Percentiles rank a stretch among this genome's conserved stretches.
Conservation (phyloP, 2,329 filamentous ascomycete genomes). For the Lasiodiplodia hormozganensis region DNA sequence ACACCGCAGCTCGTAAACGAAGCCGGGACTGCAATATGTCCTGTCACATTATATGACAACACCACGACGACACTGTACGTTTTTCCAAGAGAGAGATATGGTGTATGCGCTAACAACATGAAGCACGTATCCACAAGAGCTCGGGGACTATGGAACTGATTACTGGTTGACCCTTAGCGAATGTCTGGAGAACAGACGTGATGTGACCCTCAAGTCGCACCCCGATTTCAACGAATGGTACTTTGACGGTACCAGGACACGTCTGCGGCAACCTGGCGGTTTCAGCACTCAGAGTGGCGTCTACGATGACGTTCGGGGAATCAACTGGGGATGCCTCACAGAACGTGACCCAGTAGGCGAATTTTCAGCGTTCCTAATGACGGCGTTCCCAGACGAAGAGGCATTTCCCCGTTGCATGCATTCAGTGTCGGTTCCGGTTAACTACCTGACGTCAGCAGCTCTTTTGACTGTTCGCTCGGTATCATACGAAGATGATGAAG, state of each 20-base stretch:
- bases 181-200: not conserved
- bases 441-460: not conserved
- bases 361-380: not conserved
- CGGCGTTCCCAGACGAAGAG: not conserved
- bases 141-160: not conserved
- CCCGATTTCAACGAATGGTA: constrained; percentile 1
- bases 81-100: no score
- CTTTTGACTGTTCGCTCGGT: not conserved
- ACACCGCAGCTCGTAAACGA: not conserved
- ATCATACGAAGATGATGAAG: not conserved
- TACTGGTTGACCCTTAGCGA: constrained; percentile 3
- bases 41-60: constrained; percentile 2
- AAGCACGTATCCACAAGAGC: not conserved
- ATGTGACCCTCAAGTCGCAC: constrained; percentile 6
- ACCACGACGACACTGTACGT: constrained; percentile 1
- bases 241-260: not conserved
- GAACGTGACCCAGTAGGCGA: not conserved
- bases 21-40: not conserved
- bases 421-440: not conserved
- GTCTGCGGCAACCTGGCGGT: not conserved
- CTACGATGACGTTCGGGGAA: constrained; percentile 2
- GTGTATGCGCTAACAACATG: not conserved
- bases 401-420: constrained; percentile 1
- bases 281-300: constrained; percentile 2
- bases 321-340: constrained; percentile 4